Base-by-base conservation (phyloP, 2,329 filamentous ascomycete species). In the Colletotrichum karsti region DNA sequence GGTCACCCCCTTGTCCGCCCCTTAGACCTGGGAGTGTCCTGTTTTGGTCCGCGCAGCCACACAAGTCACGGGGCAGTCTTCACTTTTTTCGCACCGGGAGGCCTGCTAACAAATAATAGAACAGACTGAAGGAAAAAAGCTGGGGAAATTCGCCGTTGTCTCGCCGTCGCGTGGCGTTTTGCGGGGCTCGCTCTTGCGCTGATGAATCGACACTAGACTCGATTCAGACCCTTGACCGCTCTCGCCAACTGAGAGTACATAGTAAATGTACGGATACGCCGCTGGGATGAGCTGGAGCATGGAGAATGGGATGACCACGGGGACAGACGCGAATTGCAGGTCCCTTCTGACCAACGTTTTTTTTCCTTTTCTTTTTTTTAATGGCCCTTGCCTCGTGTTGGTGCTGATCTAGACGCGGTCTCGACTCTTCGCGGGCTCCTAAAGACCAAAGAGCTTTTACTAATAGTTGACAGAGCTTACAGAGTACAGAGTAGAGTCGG, bases 131-230 rank as follows among this genome's bases (percentile, higher is more conserved):
- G 26, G 50, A 41, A 48, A 50, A 62, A 67, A 62, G 55, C 61
- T 51, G 56, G 59, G 62, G 63, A 65, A 62, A 67, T 69, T 63
- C 39, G 58, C 69, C 69, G 69, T 69, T 71, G 69, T 71, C 67
- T 69, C 69, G 69, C 69, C 69, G 69, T 71, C 67, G 69, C 69
- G 67, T 71, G 69, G 69, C 63, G 69, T 70, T 63, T 67, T 69
- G 67, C 67, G 69, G 69, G 69, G 62, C 53, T 39, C 35, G 18
- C 37, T 67, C 15, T 50, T n/a, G 46, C 46, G 28, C 44, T 63
- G 60, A 50, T 41, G 53, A 67, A 67, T 67, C 64, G 64, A 13
- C 64, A 44, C 64, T 67, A 67, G 28, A n/a, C 64, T 59, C 37
- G 60, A 67, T 67, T 33, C 33, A 64, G 64, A 58, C 28, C 53